Conservation (phyloP, 371 early-diverging fungal genomes). For the Capillidium rhysosporum region DNA sequence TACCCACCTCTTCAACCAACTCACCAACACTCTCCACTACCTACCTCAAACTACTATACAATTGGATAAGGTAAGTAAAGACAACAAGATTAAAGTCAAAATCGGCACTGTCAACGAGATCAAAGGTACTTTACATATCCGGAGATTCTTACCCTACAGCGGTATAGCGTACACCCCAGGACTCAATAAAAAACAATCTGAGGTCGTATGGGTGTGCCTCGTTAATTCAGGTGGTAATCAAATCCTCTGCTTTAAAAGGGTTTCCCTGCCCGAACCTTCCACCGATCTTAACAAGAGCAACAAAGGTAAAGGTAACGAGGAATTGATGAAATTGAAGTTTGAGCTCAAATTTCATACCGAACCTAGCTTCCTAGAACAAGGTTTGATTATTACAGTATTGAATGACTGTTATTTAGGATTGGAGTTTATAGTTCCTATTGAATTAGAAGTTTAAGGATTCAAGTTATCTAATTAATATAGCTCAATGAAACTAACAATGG, state of each 20-base stretch:
- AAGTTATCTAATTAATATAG: too few relatives aligned
- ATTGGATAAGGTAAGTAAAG: constrained; percentile 11
- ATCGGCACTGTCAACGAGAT: not conserved
- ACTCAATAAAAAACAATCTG: constrained; percentile 79
- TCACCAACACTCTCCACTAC: constrained; percentile 20
- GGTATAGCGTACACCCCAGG: constrained; percentile 43
- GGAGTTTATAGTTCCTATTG: too few relatives aligned
- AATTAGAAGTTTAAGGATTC: too few relatives aligned
- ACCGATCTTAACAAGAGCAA: too few relatives aligned
- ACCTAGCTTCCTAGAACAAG: too few relatives aligned
- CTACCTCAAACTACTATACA: constrained; percentile 34
- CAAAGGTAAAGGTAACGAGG: too few relatives aligned
- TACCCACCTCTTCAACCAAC: not conserved
- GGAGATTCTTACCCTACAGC: not conserved
- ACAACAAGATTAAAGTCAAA: constrained; percentile 9
- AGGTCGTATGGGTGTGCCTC: constrained; percentile 76
- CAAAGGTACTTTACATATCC: not conserved
- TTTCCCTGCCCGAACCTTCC: constrained; percentile 24
- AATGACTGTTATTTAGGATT: too few relatives aligned
- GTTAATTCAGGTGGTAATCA: constrained; percentile 41
- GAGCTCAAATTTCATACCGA: too few relatives aligned
- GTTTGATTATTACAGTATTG: too few relatives aligned
- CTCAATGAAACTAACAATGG: too few relatives aligned
- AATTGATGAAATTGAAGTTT: too few relatives aligned
- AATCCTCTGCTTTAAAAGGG: constrained; percentile 51